Evolutionary conservation across 2,329 filamentous ascomycete species (phyloP), one percentile per base, ranked within the genome.

Genomic region (Aspergillus sp.): DNA sequence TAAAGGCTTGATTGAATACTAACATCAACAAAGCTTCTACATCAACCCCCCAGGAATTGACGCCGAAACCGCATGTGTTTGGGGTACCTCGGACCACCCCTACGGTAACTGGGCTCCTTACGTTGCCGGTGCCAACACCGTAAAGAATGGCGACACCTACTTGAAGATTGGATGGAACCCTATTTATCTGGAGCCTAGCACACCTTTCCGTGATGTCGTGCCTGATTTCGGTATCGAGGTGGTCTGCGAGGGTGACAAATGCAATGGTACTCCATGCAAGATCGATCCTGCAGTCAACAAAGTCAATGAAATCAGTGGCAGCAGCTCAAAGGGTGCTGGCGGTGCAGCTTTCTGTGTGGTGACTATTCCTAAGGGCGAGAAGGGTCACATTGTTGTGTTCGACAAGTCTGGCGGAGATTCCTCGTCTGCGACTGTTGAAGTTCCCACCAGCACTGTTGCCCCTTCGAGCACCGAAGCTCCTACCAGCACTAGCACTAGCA

Each of bases 121-220:
- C 58, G 86, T 90, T 50, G 83, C 83, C 10, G 87, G 87, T 46
- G 83, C 85, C 44, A 90, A 90, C 66, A 82, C 81, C 11, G 81
- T 82, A 52, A 54, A 59, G 37, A 73, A 66, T 40, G 87, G 86
- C 40, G 67, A 78, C 48, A 89, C 86, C 1, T 90, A 78, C 60
- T 76, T 88, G 55, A 90, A 88, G 70, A 72, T 90, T 41, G 86
- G 82, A 43, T 86, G 82, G 76, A 90, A 90, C 65, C 87, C 87
- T 26, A 85, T 88, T 49, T 90, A 81, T 66, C 74, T 76, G 30
- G 73, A 82, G 54, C 54, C 65, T 10, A 52, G 67, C 57, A 74
- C 56, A 67, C 78, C 50, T 40, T 72, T 88, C 58, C 73, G 73
- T 37, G 69, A 74, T 51, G 75, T 70, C 13, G 75, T 77, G 50